Conservation (phyloP, 2,329 filamentous ascomycete species). For the Polytolypa hystricis region DNA sequence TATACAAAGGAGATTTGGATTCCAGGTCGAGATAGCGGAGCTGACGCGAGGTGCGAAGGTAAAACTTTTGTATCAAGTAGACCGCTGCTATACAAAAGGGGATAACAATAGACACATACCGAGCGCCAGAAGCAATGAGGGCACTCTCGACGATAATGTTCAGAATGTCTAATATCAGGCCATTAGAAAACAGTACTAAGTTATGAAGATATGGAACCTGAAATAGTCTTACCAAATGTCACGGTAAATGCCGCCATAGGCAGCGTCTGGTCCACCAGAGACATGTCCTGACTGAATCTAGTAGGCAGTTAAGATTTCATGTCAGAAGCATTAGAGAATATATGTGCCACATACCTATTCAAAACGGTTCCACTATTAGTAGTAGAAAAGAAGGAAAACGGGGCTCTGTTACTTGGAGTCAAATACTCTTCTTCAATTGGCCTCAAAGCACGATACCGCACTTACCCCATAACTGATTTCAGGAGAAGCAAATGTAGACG, state of each 20-base stretch:
- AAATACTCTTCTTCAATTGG: too few relatives aligned
- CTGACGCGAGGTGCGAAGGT: slow-evolving; percentile 35
- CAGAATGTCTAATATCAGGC: slow-evolving; percentile 19
- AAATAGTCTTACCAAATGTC: too few relatives aligned
- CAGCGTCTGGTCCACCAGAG: slow-evolving; percentile 34
- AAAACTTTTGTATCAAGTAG: slow-evolving; percentile 40
- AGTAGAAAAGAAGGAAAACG: slow-evolving; percentile 33
- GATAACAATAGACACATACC: slow-evolving; percentile 40
- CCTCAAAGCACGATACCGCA: too few relatives aligned
- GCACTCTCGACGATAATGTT: too few relatives aligned
- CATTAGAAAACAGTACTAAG: too few relatives aligned
- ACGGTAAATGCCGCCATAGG: slow-evolving; percentile 31
- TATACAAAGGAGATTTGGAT: slow-evolving; percentile 30
- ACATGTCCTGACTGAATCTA: slow-evolving; percentile 37
- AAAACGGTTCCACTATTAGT: slow-evolving; percentile 32
- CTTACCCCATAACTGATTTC: too few relatives aligned
- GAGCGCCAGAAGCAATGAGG: slow-evolving; percentile 38
- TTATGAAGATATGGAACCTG: too few relatives aligned
- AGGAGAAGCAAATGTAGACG: too few relatives aligned
- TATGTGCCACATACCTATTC: too few relatives aligned
- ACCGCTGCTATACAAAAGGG: slow-evolving; percentile 38
- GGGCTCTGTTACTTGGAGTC: too few relatives aligned
- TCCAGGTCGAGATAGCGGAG: slow-evolving; percentile 34
- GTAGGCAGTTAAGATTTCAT: too few relatives aligned
- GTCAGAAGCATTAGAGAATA: too few relatives aligned